Base-by-base conservation (phyloP, 768 basidiomycete species). In the Lactarius psammicola region DNA sequence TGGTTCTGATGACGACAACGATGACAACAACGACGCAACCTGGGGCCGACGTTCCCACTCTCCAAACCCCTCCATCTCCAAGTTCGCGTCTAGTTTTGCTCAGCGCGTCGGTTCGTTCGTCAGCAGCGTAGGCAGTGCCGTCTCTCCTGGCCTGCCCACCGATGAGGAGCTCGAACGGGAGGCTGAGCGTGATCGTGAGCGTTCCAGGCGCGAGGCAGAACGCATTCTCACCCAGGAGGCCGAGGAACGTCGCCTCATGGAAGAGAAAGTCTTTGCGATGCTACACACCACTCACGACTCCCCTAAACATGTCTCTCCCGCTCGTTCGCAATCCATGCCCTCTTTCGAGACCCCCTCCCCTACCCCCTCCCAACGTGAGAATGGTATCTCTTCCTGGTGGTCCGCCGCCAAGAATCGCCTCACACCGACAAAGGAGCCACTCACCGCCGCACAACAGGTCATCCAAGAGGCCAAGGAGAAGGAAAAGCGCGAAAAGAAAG, bases 371-470 rank as follows among this genome's bases (percentile, higher is more conserved):
- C 82, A 86, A 70, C 88, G 89, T 75, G 89, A 87, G n/a, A 73
- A 74, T 2, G 72, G 68, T 1, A 13, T 34, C 42, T 28, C 63
- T 8, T 64, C 63, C 0, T 94, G 92, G 92, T 92, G 91, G 89
- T 75, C 82, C 13, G 80, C 84, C 3, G 85, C 91, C 23, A 93
- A 90, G 80, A 84, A 84, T 69, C 85, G 79, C 69, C 81, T 94
- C 11, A 92, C 90, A 0, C 90, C 92, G 2, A 88, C 88, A 15
- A 94, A 92, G 70, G 87, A 89, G 17, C 75, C 79, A 1, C 84
- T 91, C n/a, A 94, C 92, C 0, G 90, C 92, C 10, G 92, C 92
- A 0, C 92, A 94, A 71, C 90, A 92, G 70, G 81, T 94, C 61
- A 86, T 93, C 56, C 81, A 83, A 63, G 91, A 94, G 9, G 79